phyloP scores from a whole-genome alignment of 495 filamentous ascomycete genomes.

The Lasiosphaeriaceae sp. region DNA sequence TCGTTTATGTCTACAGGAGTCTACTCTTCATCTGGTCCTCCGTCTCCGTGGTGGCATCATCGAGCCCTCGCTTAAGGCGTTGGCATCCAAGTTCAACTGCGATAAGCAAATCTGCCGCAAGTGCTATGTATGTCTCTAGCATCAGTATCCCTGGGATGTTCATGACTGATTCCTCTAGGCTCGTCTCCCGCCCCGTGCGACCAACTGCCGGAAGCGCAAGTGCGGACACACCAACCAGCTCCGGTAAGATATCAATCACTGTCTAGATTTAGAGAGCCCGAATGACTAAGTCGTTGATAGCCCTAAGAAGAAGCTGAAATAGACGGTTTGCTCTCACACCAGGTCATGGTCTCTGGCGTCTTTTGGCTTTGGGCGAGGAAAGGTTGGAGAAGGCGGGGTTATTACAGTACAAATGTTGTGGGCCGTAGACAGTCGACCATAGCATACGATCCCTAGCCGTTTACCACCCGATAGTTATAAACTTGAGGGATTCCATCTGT shows the following conservation, averaged over 20 bases:
- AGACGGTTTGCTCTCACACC: constrained; percentile 37
- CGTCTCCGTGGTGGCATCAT: constrained; percentile 99
- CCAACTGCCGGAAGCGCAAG: constrained; percentile 99
- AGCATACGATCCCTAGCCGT: constrained; percentile 26
- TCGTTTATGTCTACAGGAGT: constrained; percentile 60
- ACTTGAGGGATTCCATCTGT: no score
- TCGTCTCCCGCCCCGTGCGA: constrained; percentile 94
- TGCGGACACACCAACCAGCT: constrained; percentile 99
- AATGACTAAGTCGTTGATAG: neutral
- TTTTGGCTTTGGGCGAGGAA: constrained; percentile 28
- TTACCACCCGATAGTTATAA: neutral
- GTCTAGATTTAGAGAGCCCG: neutral
- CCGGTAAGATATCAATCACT: constrained; percentile 37
- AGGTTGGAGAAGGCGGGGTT: constrained; percentile 25
- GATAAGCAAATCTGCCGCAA: constrained; percentile 99
- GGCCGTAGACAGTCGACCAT: constrained; percentile 25
- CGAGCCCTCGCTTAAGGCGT: constrained; percentile 96
- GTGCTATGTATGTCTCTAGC: constrained; percentile 75
- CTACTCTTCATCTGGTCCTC: constrained; percentile 97
- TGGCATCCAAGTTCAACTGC: constrained; percentile 99
- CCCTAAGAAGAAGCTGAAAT: constrained; percentile 99
- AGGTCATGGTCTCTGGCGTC: constrained; percentile 38
- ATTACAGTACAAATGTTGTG: constrained; percentile 19
- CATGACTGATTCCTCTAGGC: constrained; percentile 47
- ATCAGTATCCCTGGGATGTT: neutral